Conservation (phyloP, 2,329 filamentous ascomycete species). For the Talaromyces sp. region DNA sequence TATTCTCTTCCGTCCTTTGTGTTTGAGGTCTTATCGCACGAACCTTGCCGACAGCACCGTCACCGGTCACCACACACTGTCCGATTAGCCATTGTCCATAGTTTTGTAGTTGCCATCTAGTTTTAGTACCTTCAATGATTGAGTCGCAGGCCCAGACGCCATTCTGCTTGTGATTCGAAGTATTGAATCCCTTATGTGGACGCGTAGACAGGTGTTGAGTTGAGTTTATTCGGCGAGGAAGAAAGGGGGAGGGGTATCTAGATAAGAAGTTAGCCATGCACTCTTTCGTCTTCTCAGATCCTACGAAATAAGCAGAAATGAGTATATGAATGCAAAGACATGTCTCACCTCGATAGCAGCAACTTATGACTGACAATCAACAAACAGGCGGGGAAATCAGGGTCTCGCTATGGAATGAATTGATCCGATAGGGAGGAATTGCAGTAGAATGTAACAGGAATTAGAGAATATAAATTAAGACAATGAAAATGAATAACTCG, state of each 20-base stretch:
- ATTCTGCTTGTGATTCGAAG: slow-evolving; percentile 38
- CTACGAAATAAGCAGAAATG: not conserved
- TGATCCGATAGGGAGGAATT: not conserved
- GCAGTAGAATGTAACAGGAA: not conserved
- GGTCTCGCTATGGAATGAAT: not conserved
- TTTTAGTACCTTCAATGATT: slow-evolving; percentile 63
- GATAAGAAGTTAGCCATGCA: not conserved
- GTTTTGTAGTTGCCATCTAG: no score
- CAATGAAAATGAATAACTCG: no score
- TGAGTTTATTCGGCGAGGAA: not conserved
- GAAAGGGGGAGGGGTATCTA: slow-evolving; percentile 7
- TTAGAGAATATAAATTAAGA: not conserved
- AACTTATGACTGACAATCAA: slow-evolving; percentile 2
- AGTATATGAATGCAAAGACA: not conserved
- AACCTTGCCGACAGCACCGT: slow-evolving; percentile 99
- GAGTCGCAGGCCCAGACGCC: slow-evolving; percentile 81
- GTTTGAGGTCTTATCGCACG: slow-evolving; percentile 30
- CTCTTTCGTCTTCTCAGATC: not conserved
- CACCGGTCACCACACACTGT: slow-evolving; percentile 96
- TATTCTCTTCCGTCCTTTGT: not conserved
- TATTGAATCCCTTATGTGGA: slow-evolving; percentile 7
- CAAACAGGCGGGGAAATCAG: slow-evolving; percentile 5
- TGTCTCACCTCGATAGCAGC: slow-evolving; percentile 1
- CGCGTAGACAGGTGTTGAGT: not conserved
- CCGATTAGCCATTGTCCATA: slow-evolving; percentile 34